Conservation (phyloP, 176 grass and related monocot genomes). For the Miscanthus lutarioriparius region DNA sequence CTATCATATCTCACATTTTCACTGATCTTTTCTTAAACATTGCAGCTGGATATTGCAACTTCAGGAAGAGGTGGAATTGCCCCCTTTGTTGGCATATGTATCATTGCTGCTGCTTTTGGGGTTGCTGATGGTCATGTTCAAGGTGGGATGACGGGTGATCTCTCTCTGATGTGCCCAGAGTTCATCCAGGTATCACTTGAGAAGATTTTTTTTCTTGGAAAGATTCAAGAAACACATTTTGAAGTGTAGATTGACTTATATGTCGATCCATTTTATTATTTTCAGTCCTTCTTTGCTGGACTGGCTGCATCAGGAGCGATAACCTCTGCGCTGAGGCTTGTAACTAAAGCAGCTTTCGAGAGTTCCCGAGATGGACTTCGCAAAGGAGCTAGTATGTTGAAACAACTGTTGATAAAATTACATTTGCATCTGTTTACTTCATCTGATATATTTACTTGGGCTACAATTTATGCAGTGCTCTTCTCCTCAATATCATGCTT, state of each 20-base stretch:
- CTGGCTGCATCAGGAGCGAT: constrained; percentile 68
- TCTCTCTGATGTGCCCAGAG: constrained; percentile 69
- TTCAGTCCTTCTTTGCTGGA: constrained; percentile 64
- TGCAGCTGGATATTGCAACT: constrained; percentile 62
- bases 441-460: constrained; percentile 7
- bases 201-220: background rate
- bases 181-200: constrained; percentile 55
- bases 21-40: background rate
- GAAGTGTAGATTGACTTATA: too few species aligned
- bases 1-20: background rate
- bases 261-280: background rate
- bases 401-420: background rate
- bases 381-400: constrained; percentile 63
- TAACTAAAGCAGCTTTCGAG: constrained; percentile 68
- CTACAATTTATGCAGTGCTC: constrained; percentile 47
- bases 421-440: background rate
- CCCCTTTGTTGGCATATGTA: constrained; percentile 52
- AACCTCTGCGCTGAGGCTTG: constrained; percentile 59
- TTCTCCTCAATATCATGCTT: constrained; percentile 66
- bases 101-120: constrained; percentile 55
- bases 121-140: constrained; percentile 65
- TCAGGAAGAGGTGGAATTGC: constrained; percentile 59
- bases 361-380: constrained; percentile 64
- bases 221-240: background rate
- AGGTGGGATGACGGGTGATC: constrained; percentile 69